These are phyloP conservation scores for Pseudocercospora cruenta DNA, from an alignment of 2,329 filamentous ascomycete genomes.

Conservation along the genomic window DNA sequence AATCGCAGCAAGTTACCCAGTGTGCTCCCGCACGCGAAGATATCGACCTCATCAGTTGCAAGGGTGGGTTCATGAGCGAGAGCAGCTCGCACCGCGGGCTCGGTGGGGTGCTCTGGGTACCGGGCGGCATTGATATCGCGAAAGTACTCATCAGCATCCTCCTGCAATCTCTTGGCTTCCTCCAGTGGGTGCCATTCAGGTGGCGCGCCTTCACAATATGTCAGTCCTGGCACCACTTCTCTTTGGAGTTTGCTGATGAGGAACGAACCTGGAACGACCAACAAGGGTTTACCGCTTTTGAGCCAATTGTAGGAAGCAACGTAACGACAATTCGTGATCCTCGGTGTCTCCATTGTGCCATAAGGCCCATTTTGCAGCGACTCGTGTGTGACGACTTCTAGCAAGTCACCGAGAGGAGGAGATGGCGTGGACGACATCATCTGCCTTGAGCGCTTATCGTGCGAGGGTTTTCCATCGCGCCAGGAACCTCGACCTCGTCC, in stretches of 20 bases:
- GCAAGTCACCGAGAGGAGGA: not conserved
- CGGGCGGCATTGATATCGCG: conserved; percentile 59
- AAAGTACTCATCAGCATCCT: conserved; percentile 56
- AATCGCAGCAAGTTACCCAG: conserved; percentile 66
- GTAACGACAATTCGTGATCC: conserved; percentile 39
- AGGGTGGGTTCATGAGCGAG: conserved; percentile 46
- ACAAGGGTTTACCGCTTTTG: conserved; percentile 40
- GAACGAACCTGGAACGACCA: conserved; percentile 50
- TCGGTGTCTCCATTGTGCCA: conserved; percentile 42
- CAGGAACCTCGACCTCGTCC: no score
- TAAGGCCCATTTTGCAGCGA: not conserved
- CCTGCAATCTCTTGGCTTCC: conserved; percentile 39
- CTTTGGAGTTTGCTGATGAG: conserved; percentile 15
- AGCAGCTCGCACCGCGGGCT: conserved; percentile 53
- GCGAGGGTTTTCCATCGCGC: no score
- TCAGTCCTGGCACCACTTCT: not conserved
- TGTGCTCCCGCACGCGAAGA: conserved; percentile 65
- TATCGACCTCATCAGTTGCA: conserved; percentile 48
- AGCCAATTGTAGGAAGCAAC: conserved; percentile 60
- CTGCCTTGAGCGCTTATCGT: no score
- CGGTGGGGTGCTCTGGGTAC: conserved; percentile 55
- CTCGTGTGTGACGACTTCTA: not conserved
- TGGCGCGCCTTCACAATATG: conserved; percentile 48
- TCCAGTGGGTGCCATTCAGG: conserved; percentile 55
- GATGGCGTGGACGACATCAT: no score